These are phyloP conservation scores for Buddleja alternifolia DNA, from an alignment of 257 asterid genomes.

Conservation along the genomic window DNA sequence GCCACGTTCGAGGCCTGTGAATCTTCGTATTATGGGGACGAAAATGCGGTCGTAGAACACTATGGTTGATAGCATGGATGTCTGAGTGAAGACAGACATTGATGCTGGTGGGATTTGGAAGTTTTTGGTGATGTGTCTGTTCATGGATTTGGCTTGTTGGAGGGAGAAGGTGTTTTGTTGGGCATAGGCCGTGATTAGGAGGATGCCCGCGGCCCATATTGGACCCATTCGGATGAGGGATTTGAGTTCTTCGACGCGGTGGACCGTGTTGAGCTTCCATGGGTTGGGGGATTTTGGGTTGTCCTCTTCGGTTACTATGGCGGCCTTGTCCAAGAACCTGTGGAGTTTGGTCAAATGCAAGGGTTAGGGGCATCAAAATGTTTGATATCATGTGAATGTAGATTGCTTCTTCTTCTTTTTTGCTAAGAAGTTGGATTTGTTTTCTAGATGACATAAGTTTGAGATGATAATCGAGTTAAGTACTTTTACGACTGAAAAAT, in stretches of 20 bases:
- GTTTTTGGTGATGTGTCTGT: conserved; percentile 57
- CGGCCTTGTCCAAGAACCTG: conserved; percentile 87
- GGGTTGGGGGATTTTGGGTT: conserved; percentile 57
- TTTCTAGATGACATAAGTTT: too few species aligned
- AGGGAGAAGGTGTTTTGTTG: conserved; percentile 83
- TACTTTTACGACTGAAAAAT: too few species aligned
- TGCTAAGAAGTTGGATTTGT: too few species aligned
- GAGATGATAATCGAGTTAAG: too few species aligned
- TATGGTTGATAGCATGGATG: conserved; percentile 64
- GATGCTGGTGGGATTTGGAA: conserved; percentile 86
- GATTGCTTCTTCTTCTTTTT: too few species aligned
- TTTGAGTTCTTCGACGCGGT: conserved; percentile 88
- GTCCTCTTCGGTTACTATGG: conserved; percentile 62
- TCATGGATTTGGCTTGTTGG: conserved; percentile 83
- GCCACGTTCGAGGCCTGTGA: conserved; percentile 80
- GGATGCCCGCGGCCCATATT: conserved; percentile 95
- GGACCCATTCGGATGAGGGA: conserved; percentile 83
- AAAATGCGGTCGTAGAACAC: conserved; percentile 71
- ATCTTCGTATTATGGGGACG: conserved; percentile 56
- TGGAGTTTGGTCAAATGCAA: conserved; percentile 5
- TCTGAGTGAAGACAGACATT: conserved; percentile 70
- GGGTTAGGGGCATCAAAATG: background rate
- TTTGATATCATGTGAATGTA: background rate
- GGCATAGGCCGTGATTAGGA: conserved; percentile 71
- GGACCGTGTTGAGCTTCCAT: conserved; percentile 81